phyloP scores from a whole-genome alignment of 192 early-diverging fungal genomes.

The Piromyces sp. region DNA sequence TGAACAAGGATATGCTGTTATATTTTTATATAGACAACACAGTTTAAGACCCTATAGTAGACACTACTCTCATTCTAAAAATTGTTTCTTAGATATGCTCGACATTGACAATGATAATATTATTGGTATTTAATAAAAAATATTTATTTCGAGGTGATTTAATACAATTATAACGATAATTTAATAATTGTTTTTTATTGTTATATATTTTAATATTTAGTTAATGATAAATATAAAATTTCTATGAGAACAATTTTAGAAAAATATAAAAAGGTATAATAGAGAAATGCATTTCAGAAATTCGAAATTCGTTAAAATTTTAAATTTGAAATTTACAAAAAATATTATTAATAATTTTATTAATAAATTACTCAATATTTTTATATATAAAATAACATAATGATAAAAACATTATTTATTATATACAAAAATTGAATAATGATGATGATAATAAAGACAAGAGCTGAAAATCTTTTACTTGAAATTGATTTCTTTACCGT shows the following conservation, averaged over 20 bases:
- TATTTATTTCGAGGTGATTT: no score
- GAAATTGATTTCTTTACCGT: conserved; percentile 78
- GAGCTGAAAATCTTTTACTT: conserved; percentile 41
- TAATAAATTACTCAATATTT: no score
- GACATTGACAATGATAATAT: conserved; percentile 34
- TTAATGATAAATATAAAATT: conserved; percentile 46
- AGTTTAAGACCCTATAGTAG: conserved; percentile 79
- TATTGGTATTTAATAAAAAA: no score
- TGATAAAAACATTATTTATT: no score
- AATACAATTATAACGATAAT: no score
- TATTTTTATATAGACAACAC: conserved; percentile 89
- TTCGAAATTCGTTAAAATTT: no score
- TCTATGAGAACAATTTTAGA: conserved; percentile 44
- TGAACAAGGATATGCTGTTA: conserved; percentile 76
- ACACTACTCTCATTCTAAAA: conserved; percentile 65
- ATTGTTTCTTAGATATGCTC: conserved; percentile 73
- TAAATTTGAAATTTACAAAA: no score
- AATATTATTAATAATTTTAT: no score
- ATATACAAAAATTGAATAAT: neutral
- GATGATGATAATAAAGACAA: conserved; percentile 23
- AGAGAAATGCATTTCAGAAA: no score
- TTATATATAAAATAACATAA: no score
- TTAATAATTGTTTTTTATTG: no score
- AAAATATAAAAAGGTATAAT: conserved; percentile 42
- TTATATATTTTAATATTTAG: conserved; percentile 15